Percentiles rank a stretch among this genome's conserved stretches.
phyloP scores from a whole-genome alignment of 345 rosid species.

The Crucihimalaya himalaica region DNA sequence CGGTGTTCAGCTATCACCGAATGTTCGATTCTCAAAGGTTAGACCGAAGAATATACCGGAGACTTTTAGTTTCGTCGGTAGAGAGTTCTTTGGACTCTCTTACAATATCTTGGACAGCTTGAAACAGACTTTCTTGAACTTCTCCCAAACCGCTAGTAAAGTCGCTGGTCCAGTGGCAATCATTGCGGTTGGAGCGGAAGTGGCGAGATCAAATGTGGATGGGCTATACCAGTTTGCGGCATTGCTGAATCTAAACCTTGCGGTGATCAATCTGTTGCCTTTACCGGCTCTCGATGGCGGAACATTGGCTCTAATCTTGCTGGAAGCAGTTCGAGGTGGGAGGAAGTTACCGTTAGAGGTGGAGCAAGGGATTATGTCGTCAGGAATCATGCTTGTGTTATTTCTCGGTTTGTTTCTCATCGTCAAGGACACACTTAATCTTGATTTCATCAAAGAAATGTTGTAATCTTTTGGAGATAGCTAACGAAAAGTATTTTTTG shows the following conservation, averaged over 20 bases:
- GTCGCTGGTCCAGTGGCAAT: slow-evolving; percentile 96
- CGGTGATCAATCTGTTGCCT: slow-evolving; percentile 88
- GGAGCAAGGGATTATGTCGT: slow-evolving; percentile 89
- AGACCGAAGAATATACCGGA: slow-evolving; percentile 56
- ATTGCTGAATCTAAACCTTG: slow-evolving; percentile 81
- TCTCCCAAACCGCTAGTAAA: slow-evolving; percentile 87
- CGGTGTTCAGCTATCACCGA: slow-evolving; percentile 88
- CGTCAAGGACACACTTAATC: slow-evolving; percentile 78
- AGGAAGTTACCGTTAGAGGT: slow-evolving; percentile 84
- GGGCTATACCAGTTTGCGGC: slow-evolving; percentile 97
- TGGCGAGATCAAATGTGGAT: slow-evolving; percentile 82
- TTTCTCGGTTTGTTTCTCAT: slow-evolving; percentile 77
- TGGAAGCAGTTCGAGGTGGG: slow-evolving; percentile 89
- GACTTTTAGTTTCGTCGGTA: slow-evolving; percentile 63
- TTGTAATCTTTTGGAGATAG: slow-evolving; percentile 45
- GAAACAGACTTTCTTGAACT: slow-evolving; percentile 79
- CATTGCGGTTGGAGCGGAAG: slow-evolving; percentile 97
- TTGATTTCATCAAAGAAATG: slow-evolving; percentile 77
- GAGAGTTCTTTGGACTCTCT: slow-evolving; percentile 74
- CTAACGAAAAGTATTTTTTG: background rate
- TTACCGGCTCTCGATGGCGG: slow-evolving; percentile 98
- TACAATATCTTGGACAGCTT: slow-evolving; percentile 76
- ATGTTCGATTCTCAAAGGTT: slow-evolving; percentile 62
- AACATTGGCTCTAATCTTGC: slow-evolving; percentile 73
- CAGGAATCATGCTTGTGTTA: slow-evolving; percentile 79